Conservation (phyloP, 306 rosid species). For the Ochetophila trinervis region DNA sequence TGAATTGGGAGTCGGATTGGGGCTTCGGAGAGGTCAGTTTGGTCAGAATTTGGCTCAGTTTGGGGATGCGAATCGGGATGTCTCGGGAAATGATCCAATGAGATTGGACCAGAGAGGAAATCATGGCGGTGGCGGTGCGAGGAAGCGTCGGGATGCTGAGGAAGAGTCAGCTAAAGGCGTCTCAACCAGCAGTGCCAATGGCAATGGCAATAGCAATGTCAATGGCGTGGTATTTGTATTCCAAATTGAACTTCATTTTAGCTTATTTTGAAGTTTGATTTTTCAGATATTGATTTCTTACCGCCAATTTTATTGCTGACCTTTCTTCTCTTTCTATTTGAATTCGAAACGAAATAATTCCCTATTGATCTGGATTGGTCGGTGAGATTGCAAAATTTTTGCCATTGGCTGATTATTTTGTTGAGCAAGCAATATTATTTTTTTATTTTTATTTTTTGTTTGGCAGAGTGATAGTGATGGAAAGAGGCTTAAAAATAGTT, state of each 20-base stretch:
- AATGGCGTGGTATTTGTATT: conserved; percentile 40
- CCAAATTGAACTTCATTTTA: neutral
- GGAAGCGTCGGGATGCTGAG: conserved; percentile 54
- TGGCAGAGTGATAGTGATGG: conserved; percentile 57
- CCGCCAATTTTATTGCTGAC: no score
- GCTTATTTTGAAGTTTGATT: no score
- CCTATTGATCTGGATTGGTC: neutral
- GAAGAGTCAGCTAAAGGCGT: conserved; percentile 50
- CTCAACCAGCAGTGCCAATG: conserved; percentile 49
- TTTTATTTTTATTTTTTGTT: conserved; percentile 6
- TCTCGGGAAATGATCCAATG: conserved; percentile 31
- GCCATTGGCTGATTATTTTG: no score
- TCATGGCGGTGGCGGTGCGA: conserved; percentile 25
- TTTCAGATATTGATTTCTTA: no score
- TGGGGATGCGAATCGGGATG: conserved; percentile 45
- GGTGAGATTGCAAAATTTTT: no score
- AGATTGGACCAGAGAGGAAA: conserved; percentile 34
- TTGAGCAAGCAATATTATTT: neutral
- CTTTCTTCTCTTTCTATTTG: no score
- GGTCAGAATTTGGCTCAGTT: conserved; percentile 40
- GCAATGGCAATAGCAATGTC: conserved; percentile 31
- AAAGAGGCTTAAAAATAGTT: conserved; percentile 52
- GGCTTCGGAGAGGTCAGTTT: conserved; percentile 41
- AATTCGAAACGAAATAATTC: no score
- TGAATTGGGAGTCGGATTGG: conserved; percentile 49